Conservation (phyloP, 495 filamentous ascomycete species). For the Penicillium angulare region DNA sequence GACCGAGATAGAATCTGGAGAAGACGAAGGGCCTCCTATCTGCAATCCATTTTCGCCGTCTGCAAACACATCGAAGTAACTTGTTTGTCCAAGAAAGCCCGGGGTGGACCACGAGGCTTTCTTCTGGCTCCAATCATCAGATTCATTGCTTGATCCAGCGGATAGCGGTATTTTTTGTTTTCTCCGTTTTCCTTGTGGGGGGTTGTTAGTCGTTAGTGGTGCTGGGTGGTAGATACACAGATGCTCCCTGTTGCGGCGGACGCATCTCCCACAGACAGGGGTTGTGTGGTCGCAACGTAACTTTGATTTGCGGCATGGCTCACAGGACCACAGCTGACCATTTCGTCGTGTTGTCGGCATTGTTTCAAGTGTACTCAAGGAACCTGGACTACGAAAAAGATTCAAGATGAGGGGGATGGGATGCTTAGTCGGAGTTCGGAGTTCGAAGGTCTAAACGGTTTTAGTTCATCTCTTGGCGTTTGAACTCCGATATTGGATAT, state of each 20-base stretch:
- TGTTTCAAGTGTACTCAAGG: too few relatives aligned
- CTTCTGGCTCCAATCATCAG: slow-evolving; percentile 11
- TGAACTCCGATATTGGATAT: slow-evolving; percentile 1
- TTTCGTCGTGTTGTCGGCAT: slow-evolving; percentile 34
- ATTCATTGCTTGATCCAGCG: background rate
- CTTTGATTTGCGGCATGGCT: slow-evolving; percentile 46
- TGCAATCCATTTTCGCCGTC: slow-evolving; percentile 10
- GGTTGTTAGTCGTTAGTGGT: too few relatives aligned
- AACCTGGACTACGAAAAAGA: too few relatives aligned
- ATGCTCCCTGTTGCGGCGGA: slow-evolving; percentile 14
- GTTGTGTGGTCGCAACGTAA: slow-evolving; percentile 39
- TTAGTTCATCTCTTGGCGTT: too few relatives aligned
- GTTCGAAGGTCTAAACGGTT: slow-evolving; percentile 9
- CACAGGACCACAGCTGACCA: slow-evolving; percentile 41
- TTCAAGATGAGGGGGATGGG: background rate
- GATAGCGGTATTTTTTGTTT: background rate
- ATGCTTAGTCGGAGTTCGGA: slow-evolving; percentile 6
- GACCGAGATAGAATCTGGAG: slow-evolving; percentile 1
- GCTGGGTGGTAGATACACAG: slow-evolving; percentile 35
- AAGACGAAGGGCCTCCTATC: background rate
- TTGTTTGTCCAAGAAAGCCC: slow-evolving; percentile 38
- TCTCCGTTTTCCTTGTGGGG: slow-evolving; percentile 14
- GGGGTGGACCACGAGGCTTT: slow-evolving; percentile 3
- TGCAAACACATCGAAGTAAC: slow-evolving; percentile 37
- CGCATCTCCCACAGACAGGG: slow-evolving; percentile 28